phyloP scores from a whole-genome alignment of 768 basidiomycete species.

The Xerocomellus amylosporus region DNA sequence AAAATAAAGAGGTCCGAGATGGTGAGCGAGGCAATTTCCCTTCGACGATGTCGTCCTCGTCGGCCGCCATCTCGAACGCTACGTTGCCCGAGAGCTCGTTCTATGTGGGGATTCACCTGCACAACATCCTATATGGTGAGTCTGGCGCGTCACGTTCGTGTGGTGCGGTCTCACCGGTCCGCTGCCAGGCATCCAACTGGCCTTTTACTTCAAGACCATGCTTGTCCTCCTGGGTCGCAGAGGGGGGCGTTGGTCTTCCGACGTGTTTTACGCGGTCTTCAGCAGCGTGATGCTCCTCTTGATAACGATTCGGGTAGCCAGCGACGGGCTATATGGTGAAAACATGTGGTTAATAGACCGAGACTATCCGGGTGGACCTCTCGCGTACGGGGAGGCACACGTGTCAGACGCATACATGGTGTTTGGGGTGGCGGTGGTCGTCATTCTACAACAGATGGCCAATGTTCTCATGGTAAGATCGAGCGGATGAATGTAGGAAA shows the following conservation, averaged over 20 bases:
- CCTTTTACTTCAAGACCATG: conserved; percentile 17
- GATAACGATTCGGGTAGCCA: conserved; percentile 26
- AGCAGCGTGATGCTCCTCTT: conserved; percentile 21
- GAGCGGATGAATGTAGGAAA: no score
- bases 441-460: conserved; percentile 31
- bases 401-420: conserved; percentile 18
- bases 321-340: conserved; percentile 17
- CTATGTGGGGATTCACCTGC: conserved; percentile 1
- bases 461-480: conserved; percentile 26
- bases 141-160: neutral
- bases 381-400: conserved; percentile 26
- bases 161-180: neutral
- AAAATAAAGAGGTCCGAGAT: neutral
- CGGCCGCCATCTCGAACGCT: neutral
- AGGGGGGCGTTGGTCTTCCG: neutral
- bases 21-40: neutral
- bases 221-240: neutral
- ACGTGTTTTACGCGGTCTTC: conserved; percentile 12
- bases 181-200: conserved; percentile 12
- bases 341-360: conserved; percentile 34
- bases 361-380: conserved; percentile 34
- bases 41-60: neutral
- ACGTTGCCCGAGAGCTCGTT: neutral
- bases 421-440: conserved; percentile 21
- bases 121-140: conserved; percentile 5